These are phyloP conservation scores for Heterobasidion occidentale DNA, from an alignment of 1,284 basidiomycete genomes.

Conservation along the genomic window DNA sequence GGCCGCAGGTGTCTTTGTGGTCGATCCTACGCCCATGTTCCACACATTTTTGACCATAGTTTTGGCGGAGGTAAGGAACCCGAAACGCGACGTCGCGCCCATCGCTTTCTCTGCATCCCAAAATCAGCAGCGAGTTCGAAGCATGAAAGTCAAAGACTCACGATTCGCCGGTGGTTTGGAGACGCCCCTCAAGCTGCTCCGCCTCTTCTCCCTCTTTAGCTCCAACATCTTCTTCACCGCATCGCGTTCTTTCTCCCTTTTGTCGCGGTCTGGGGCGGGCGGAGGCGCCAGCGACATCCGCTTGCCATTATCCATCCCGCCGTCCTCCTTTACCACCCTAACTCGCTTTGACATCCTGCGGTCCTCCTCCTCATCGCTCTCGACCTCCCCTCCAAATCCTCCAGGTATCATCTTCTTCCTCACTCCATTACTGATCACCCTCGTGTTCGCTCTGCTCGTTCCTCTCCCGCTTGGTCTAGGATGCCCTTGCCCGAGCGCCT, in stretches of 20 bases:
- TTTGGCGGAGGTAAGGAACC: slow-evolving; percentile 31
- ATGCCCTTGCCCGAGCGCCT: slow-evolving; percentile 28
- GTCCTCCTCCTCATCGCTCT: slow-evolving; percentile 29
- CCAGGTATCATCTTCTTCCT: slow-evolving; percentile 44
- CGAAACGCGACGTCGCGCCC: slow-evolving; percentile 25
- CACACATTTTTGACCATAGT: slow-evolving; percentile 30
- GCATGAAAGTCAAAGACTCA: slow-evolving; percentile 10
- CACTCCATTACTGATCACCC: slow-evolving; percentile 42
- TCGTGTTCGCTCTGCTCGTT: slow-evolving; percentile 3
- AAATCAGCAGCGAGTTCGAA: background rate
- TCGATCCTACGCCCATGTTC: slow-evolving; percentile 23
- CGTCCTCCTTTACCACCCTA: slow-evolving; percentile 23
- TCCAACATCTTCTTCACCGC: slow-evolving; percentile 56
- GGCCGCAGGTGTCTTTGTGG: slow-evolving; percentile 9
- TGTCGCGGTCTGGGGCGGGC: slow-evolving; percentile 4
- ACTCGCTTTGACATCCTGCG: slow-evolving; percentile 29
- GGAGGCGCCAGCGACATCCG: slow-evolving; percentile 25
- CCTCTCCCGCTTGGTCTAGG: slow-evolving; percentile 24
- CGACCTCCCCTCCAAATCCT: slow-evolving; percentile 44
- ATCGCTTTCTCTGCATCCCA: slow-evolving; percentile 15
- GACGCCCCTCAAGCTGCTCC: slow-evolving; percentile 60
- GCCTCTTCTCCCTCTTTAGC: slow-evolving; percentile 49
- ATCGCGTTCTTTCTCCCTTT: slow-evolving; percentile 41
- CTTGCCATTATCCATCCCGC: slow-evolving; percentile 20
- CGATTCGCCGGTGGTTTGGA: slow-evolving; percentile 25